Conservation (phyloP, 1,284 basidiomycete species). For the Gastroboletus turbinatus region DNA sequence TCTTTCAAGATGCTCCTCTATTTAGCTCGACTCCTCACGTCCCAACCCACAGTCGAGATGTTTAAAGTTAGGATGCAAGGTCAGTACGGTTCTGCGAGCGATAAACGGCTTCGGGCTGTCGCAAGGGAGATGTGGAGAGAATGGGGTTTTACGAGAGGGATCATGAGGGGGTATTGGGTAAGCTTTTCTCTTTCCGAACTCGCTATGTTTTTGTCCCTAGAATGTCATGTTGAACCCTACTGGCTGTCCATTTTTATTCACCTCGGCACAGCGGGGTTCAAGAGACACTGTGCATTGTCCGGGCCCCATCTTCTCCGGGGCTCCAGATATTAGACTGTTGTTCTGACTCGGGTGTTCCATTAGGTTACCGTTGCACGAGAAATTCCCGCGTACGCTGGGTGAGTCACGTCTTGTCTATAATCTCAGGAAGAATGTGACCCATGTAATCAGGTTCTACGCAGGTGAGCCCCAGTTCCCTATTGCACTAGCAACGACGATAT, state of each 20-base stretch:
- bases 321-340: not conserved
- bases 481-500: not conserved
- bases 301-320: not conserved
- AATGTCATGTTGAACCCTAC: not conserved
- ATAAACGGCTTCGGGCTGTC: constrained; percentile 75
- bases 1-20: not conserved
- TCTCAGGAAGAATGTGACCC: not conserved
- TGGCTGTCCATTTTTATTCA: not conserved
- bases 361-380: constrained; percentile 91
- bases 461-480: constrained; percentile 42
- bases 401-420: constrained; percentile 24
- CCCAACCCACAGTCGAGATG: constrained; percentile 66
- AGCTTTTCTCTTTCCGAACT: constrained; percentile 17
- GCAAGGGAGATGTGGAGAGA: constrained; percentile 81
- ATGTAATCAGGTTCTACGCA: constrained; percentile 62
- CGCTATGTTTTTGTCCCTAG: not conserved
- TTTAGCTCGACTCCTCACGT: not conserved
- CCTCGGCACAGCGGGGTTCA: not conserved
- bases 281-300: not conserved
- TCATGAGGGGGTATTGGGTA: constrained; percentile 98
- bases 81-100: constrained; percentile 75
- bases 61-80: constrained; percentile 98
- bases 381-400: constrained; percentile 94
- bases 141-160: constrained; percentile 82
- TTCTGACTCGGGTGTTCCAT: not conserved